These are phyloP conservation scores for Skeletonema costatum DNA, from an alignment of 108 stramenopile species.

Conservation along the genomic window DNA sequence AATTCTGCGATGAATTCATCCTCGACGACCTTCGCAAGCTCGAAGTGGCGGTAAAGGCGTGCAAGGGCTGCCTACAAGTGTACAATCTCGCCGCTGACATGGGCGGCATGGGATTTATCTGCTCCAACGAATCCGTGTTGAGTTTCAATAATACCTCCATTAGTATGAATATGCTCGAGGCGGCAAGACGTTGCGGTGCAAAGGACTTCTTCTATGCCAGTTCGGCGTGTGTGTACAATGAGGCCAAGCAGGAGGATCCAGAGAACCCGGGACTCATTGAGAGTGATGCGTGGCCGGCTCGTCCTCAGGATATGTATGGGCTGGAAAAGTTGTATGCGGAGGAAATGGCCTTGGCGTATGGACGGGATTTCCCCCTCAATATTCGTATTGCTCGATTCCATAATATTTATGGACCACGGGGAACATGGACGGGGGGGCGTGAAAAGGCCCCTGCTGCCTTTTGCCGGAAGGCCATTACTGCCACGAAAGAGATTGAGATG, in stretches of 20 bases:
- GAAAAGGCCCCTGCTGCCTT: slow-evolving; percentile 99
- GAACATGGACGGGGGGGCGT: slow-evolving; percentile 99
- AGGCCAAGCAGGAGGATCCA: slow-evolving; percentile 97
- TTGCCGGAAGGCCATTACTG: slow-evolving; percentile 96
- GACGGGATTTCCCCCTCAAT: slow-evolving; percentile 94
- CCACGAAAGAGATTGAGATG: slow-evolving; percentile 92
- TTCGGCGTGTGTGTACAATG: slow-evolving; percentile 99
- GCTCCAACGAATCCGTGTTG: slow-evolving; percentile 95
- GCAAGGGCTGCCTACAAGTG: slow-evolving; percentile 94
- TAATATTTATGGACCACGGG: slow-evolving; percentile 98
- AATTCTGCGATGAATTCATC: slow-evolving; percentile 98
- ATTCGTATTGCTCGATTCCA: slow-evolving; percentile 95
- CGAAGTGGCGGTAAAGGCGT: slow-evolving; percentile 92
- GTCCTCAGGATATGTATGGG: slow-evolving; percentile 99
- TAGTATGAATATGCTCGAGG: slow-evolving; percentile 98
- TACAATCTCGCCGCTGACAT: slow-evolving; percentile 99
- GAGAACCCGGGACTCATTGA: slow-evolving; percentile 95
- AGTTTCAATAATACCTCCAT: slow-evolving; percentile 99
- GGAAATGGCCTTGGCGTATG: slow-evolving; percentile 98
- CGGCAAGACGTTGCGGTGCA: slow-evolving; percentile 87
- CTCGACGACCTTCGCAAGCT: slow-evolving; percentile 93
- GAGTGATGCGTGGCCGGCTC: slow-evolving; percentile 98
- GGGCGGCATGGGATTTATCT: slow-evolving; percentile 99
- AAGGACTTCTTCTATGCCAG: slow-evolving; percentile 96
- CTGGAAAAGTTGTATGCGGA: slow-evolving; percentile 99